phyloP scores from a whole-genome alignment of 208 protist species.

The Giardia duodenalis region DNA sequence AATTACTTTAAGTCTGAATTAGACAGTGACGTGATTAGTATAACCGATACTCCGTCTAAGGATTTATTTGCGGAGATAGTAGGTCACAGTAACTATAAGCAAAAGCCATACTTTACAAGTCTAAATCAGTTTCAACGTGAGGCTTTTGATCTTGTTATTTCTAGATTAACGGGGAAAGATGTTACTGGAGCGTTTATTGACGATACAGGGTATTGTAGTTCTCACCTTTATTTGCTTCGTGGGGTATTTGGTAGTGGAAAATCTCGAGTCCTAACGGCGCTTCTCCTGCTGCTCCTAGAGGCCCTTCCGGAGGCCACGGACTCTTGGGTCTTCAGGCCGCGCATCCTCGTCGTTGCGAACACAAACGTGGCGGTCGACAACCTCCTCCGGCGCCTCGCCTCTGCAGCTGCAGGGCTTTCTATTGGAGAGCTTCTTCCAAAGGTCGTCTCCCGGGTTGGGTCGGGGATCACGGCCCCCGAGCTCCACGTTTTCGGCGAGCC shows the following conservation, averaged over 20 bases:
- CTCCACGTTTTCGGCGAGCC: background rate
- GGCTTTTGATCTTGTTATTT: background rate
- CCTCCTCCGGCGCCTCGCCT: background rate
- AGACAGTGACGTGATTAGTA: background rate
- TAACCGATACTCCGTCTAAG: background rate
- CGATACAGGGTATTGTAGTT: background rate
- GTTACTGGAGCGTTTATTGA: background rate
- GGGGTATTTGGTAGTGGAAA: conserved; percentile 1
- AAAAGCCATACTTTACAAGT: background rate
- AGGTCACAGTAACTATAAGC: background rate
- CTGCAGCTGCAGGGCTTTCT: background rate
- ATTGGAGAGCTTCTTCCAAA: background rate
- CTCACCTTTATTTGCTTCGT: background rate
- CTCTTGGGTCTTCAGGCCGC: background rate
- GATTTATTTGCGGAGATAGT: background rate
- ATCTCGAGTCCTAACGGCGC: background rate
- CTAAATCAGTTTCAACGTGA: background rate
- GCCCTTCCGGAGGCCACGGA: background rate
- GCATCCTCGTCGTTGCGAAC: background rate
- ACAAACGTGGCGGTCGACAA: conserved; percentile 3
- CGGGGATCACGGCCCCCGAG: background rate
- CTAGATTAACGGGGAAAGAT: background rate
- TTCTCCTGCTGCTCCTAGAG: background rate
- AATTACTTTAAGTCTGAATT: background rate
- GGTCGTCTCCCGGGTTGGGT: background rate